Evolutionary conservation across 768 basidiomycete species (phyloP), one percentile per base, ranked within the genome.

Genomic region (Gloeopeniophorella convolvens): DNA sequence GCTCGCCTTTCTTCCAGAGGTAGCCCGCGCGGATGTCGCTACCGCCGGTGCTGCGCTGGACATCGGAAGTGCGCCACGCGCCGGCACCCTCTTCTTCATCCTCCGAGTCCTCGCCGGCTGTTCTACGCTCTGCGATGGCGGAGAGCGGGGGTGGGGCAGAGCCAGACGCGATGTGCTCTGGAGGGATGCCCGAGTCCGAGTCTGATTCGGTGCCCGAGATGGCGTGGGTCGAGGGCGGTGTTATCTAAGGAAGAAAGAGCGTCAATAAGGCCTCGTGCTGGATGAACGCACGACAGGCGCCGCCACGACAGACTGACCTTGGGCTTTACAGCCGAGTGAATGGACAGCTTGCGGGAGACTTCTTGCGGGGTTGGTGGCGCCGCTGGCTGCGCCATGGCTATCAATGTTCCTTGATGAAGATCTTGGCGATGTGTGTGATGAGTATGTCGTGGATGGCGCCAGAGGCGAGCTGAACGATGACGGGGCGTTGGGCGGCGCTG

Each of bases 1-100:
- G 78, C 68, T 96, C 91, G 59, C 95, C 95, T 74, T 98, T 98
- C 79, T 99, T 99, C 81, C 84, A 88, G 44, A 98, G 72, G 71
- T 96, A 98, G 1, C 95, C 96, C 20, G 86, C 80, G 69, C 93
- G 95, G 64, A 95, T 75, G 34, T 89, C 82, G 41, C 74, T 78
- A 62, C 85, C 84, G 50, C 82, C 82, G 11, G 49, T 74, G 72
- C 48, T 72, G 74, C 36, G 70, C 65, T 23, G 63, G 67, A 41
- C 65, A 70, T 41, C 68, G 75, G 27, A 73, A 75, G 28, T 73
- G 71, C 73, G 77, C 83, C 82, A 86, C 6, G 79, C 85, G 45
- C 84, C 82, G 51, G 87, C 83, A 45, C 86, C 80, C 40, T 89
- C 87, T 5, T 83, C 78, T 56, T 89, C 86, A 56, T 90, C 89